A percentile compares a stretch with the other conserved stretches of the same genome.
These are phyloP conservation scores for Sphagnum tenellum DNA, from an alignment of 225 moss, liverwort and hornwort species.

Conservation along the genomic window DNA sequence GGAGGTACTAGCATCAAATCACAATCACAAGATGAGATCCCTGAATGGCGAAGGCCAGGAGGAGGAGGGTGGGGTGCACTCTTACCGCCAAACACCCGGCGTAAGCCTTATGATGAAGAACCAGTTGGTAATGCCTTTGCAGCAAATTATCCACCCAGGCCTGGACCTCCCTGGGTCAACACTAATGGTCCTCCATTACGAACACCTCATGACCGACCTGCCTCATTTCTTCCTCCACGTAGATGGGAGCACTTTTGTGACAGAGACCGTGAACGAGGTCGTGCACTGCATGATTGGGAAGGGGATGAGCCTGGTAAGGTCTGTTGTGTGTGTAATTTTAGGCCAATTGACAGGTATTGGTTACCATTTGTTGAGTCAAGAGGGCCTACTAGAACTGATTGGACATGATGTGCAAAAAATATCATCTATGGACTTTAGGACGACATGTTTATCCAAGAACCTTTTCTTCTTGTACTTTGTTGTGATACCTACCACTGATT, in stretches of 20 bases:
- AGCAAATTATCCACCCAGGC: conserved; percentile 90
- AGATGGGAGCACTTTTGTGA: conserved; percentile 83
- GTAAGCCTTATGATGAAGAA: conserved; percentile 94
- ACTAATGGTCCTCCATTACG: conserved; percentile 44
- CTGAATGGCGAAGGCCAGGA: conserved; percentile 93
- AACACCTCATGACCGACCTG: conserved; percentile 52
- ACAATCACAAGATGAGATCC: conserved; percentile 81
- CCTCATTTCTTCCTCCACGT: conserved; percentile 31
- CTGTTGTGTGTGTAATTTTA: too few relatives aligned
- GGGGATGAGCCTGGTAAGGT: conserved; percentile 66
- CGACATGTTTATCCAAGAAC: too few relatives aligned
- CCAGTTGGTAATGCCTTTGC: conserved; percentile 81
- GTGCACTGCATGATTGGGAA: conserved; percentile 77
- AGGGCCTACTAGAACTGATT: too few relatives aligned
- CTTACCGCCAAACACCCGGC: conserved; percentile 53
- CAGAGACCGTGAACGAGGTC: conserved; percentile 71
- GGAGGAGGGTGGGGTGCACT: conserved; percentile 40
- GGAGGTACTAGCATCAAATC: conserved; percentile 40
- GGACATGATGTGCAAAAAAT: too few relatives aligned
- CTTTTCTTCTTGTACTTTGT: too few relatives aligned
- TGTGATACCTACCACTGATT: too few relatives aligned
- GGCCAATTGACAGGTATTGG: too few relatives aligned
- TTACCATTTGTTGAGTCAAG: too few relatives aligned
- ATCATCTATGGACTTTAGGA: too few relatives aligned
- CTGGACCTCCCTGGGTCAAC: conserved; percentile 80